Base-by-base conservation (phyloP, 176 grass and related monocot genomes). In the Otatea glauca region DNA sequence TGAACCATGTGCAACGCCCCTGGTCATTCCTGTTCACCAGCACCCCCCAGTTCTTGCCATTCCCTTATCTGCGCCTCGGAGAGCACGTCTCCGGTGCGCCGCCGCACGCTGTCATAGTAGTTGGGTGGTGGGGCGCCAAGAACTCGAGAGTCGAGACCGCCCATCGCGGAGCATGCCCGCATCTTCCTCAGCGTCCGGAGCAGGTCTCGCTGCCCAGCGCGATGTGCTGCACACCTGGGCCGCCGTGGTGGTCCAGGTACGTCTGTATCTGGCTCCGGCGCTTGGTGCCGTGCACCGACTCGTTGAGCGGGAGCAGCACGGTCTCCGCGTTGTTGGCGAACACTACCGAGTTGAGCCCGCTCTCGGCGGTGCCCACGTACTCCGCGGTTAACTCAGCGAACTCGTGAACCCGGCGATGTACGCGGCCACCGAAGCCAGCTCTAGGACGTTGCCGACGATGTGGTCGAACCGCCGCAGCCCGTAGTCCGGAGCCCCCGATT, bases 181-280 rank as follows among this genome's bases (percentile, higher is more conserved):
- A 98, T 98, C 87, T 92, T 80, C 86, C 91, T 92, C 7, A 98
- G 77, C 43, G 93, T 95, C 65, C 82, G 83, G 63, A 98, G 85
- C 72, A 98, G 88, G 53, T 98, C 89, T 74, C 11, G 66, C 83
- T 92, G 45, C 93, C 84, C 54, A 98, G 68, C 12, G 96, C 96
- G n/a, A 98, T 89, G 89, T 98, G 96, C 88, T 98, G 96, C 83
- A 98, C 89, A 4, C 96, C 96, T 0, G 93, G 62, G 3, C 93
- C 96, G 38, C 93, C 88, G 74, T 98, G 92, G 96, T 98, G 85
- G 60, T 98, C 96, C 59, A 98, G 80, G 85, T 84, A 95, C 4
- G 93, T 98, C 77, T 98, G 96, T 76, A 98, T 98, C 88, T 98
- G 96, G 86, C 96, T 98, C 60, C 96, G 86, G 49, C 96, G 83